phyloP scores from a whole-genome alignment of 192 early-diverging fungal species.

The Geranomyces variabilis region DNA sequence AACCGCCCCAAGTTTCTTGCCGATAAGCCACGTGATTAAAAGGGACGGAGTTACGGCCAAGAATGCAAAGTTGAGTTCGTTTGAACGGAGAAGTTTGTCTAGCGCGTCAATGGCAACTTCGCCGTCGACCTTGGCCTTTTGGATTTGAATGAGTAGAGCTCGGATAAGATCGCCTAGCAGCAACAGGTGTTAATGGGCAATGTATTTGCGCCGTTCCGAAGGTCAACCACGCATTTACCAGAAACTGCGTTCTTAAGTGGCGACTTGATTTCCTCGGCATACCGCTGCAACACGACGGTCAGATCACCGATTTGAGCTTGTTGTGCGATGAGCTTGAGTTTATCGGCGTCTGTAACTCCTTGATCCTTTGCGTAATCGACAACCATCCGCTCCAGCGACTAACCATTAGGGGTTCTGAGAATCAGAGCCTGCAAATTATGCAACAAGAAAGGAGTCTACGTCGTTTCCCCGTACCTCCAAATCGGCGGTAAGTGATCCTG shows the following conservation, averaged over 20 bases:
- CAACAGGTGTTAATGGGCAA: neutral
- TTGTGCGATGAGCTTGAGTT: constrained; percentile 47
- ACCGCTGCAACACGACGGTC: constrained; percentile 73
- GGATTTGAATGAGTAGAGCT: constrained; percentile 62
- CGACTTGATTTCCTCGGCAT: constrained; percentile 78
- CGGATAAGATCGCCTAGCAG: constrained; percentile 46
- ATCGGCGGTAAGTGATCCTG: constrained; percentile 77
- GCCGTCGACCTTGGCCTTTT: constrained; percentile 94
- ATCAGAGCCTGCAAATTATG: neutral
- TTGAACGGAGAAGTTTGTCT: constrained; percentile 89
- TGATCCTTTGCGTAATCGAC: constrained; percentile 73
- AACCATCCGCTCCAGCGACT: constrained; percentile 90
- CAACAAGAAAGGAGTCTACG: constrained; percentile 18
- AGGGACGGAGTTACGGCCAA: constrained; percentile 78
- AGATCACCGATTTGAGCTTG: constrained; percentile 80
- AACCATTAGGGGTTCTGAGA: neutral
- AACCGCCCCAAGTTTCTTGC: constrained; percentile 38
- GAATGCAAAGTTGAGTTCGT: constrained; percentile 95
- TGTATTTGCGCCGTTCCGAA: neutral
- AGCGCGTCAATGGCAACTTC: constrained; percentile 89
- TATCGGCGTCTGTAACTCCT: constrained; percentile 15
- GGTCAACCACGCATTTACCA: neutral
- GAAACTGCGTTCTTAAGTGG: constrained; percentile 31
- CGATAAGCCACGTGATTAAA: constrained; percentile 57
- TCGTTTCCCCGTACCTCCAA: constrained; percentile 58